Evolutionary conservation across 176 grass and related monocot genomes (phyloP), one percentile per base, ranked within the genome.

Genomic region (Oryza officinalis): DNA sequence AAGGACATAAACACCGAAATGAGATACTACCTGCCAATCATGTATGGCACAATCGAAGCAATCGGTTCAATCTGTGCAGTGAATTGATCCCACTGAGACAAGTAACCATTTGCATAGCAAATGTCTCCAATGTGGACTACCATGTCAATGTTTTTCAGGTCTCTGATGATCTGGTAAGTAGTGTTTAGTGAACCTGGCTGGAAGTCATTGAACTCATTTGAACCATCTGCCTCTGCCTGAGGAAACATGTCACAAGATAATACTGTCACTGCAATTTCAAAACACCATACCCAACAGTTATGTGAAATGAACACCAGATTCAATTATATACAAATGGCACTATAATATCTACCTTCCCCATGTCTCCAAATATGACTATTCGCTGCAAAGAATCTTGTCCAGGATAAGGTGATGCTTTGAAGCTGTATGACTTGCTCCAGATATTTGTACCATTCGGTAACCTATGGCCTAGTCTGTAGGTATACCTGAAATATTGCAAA

Each of bases 21-120:
- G 33, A 83, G 57, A 60, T 26, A 54, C 49, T 78, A 98, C 96
- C 91, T 98, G 33, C 89, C 91, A 65, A 98, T 37, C 93, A 98
- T 98, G 74, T 98, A 98, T 7, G 91, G 93, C 31, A 98, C 80
- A 22, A 46, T 85, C 15, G 89, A 95, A 47, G 91, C 87, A 77
- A 98, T 95, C 2, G 87, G 93, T 66, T 98, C 89, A 0, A 95
- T 76, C 80, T 95, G 96, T 61, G 89, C 85, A 17, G 93, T 95
- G 77, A 95, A 95, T 76, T 98, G 96, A 74, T 98, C 91, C 96
- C 93, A 98, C 31, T 98, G 93, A 6, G 91, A 95, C 20, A 98
- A 37, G 79, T 98, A 98, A 26, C 96, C 93, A 67, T 98, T 88
- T 2, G 91, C 89, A 18, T 95, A 95, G 63, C 80, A 82, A 80